A percentile compares a stretch with the other conserved stretches of the same genome.
Conservation (phyloP, 2,329 filamentous ascomycete species). For the Chaetomiaceae sp. region DNA sequence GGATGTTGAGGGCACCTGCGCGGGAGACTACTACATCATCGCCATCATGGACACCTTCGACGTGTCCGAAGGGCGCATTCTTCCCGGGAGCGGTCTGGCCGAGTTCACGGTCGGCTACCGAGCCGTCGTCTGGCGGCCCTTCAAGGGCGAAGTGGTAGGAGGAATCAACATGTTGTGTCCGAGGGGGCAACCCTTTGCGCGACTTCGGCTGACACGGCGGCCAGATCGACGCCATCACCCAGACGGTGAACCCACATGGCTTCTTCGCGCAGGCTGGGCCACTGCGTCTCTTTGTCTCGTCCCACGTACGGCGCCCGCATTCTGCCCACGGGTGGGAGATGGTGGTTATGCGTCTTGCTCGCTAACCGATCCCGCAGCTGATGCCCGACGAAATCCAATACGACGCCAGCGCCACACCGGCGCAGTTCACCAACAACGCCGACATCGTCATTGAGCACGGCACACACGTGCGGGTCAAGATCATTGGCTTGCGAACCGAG, state of each 20-base stretch:
- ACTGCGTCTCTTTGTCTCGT: conserved; percentile 71
- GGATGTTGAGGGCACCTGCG: conserved; percentile 92
- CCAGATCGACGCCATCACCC: conserved; percentile 89
- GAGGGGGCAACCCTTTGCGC: neutral
- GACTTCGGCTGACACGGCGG: conserved; percentile 3
- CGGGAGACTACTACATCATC: conserved; percentile 94
- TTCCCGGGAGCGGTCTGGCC: conserved; percentile 84
- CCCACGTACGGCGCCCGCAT: conserved; percentile 56
- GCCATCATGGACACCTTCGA: conserved; percentile 96
- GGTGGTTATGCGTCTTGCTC: too few species aligned
- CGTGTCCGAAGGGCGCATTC: conserved; percentile 85
- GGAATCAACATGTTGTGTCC: neutral
- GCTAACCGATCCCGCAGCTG: conserved; percentile 49
- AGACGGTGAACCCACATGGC: conserved; percentile 82
- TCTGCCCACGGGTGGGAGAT: neutral
- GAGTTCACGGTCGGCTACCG: conserved; percentile 94
- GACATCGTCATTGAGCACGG: conserved; percentile 91
- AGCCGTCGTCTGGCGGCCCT: conserved; percentile 94
- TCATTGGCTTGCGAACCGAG: conserved; percentile 89
- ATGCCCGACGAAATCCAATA: conserved; percentile 90
- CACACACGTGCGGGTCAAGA: conserved; percentile 87
- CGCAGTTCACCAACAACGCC: conserved; percentile 91
- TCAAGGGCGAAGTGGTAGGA: conserved; percentile 93
- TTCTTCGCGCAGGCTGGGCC: conserved; percentile 85
- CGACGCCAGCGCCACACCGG: conserved; percentile 93